A percentile compares a stretch with the other conserved stretches of the same genome.
Evolutionary conservation across 176 grass and related monocot genomes (phyloP).

Genomic region (Lolium rigidum): DNA sequence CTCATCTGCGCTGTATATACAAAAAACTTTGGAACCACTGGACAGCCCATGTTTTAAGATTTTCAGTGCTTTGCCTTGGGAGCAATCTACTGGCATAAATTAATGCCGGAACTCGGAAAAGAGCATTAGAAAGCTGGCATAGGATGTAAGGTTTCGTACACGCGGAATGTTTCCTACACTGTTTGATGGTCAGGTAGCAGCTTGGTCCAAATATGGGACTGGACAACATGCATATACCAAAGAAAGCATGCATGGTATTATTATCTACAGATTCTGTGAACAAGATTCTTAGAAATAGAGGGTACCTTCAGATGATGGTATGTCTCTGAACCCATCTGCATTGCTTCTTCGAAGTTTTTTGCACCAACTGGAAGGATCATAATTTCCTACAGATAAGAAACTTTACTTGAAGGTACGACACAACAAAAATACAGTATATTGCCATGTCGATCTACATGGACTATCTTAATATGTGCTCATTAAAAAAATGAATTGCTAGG

Average conservation of each 20-base stretch:
- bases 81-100: constrained; percentile 25
- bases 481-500: background rate
- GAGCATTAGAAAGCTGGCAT: background rate
- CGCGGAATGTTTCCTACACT: background rate
- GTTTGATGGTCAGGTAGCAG: constrained; percentile 21
- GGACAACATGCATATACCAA: background rate
- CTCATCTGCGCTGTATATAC: background rate
- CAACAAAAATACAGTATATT: background rate
- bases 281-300: constrained; percentile 23
- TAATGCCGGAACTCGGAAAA: background rate
- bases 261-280: background rate
- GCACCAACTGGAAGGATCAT: constrained; percentile 92
- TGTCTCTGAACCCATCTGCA: constrained; percentile 93
- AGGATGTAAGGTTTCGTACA: background rate
- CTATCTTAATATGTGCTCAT: constrained; percentile 12
- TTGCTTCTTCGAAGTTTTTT: constrained; percentile 89
- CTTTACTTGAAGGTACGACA: constrained; percentile 19
- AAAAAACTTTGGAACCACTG: background rate
- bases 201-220: constrained; percentile 20
- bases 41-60: background rate
- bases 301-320: constrained; percentile 97
- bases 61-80: background rate
- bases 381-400: constrained; percentile 81
- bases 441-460: constrained; percentile 18
- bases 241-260: background rate